phyloP scores from a whole-genome alignment of 345 rosid species.

The Pelargonium nanum region DNA sequence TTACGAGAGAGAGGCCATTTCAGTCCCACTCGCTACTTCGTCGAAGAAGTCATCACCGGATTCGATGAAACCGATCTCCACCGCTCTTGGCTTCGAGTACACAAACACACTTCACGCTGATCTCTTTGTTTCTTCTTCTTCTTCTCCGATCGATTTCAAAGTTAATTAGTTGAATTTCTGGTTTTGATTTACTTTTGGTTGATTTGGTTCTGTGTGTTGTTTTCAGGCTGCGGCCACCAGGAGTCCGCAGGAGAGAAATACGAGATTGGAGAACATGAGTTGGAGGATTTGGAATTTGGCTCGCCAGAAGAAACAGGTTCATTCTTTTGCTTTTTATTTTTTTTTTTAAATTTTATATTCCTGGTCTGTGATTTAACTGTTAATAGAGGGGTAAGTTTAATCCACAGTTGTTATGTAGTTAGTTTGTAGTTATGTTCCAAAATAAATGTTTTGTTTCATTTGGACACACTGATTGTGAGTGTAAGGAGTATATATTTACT shows the following conservation, averaged over 20 bases:
- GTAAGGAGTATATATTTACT: no score
- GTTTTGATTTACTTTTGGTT: background rate
- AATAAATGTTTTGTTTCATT: no score
- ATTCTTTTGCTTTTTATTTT: background rate
- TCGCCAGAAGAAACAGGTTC: conserved; percentile 75
- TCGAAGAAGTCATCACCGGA: conserved; percentile 65
- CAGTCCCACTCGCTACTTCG: conserved; percentile 71
- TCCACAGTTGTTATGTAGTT: no score
- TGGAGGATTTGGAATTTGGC: conserved; percentile 94
- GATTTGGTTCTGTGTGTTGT: background rate
- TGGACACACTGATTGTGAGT: no score
- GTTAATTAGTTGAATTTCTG: background rate
- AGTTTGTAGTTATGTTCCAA: no score
- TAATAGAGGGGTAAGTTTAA: no score
- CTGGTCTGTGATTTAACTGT: no score
- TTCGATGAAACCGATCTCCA: conserved; percentile 88
- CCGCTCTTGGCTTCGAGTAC: conserved; percentile 72
- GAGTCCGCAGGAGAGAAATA: conserved; percentile 74
- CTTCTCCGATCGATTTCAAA: background rate
- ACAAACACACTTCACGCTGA: background rate
- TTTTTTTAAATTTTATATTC: no score
- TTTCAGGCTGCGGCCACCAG: conserved; percentile 69
- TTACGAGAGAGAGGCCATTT: conserved; percentile 74
- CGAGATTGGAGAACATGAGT: conserved; percentile 76
- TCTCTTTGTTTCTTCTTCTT: background rate